These are phyloP conservation scores for Neospermospora avenae DNA, from an alignment of 2,329 filamentous ascomycete species.

Conservation along the genomic window DNA sequence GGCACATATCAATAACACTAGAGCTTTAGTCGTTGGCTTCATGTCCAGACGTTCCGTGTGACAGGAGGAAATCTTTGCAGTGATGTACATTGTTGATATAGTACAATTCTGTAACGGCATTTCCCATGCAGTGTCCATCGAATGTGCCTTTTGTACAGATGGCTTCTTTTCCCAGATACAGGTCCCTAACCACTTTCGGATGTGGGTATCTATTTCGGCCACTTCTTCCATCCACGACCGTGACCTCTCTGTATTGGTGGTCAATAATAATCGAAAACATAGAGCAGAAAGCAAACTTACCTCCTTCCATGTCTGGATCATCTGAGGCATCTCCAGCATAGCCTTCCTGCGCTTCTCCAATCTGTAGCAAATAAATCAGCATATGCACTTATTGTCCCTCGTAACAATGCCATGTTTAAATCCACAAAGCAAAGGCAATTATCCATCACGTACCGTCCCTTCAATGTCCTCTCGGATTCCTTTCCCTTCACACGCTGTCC, in stretches of 20 bases:
- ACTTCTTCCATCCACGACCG: constrained; percentile 72
- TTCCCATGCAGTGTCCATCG: constrained; percentile 19
- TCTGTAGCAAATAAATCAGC: constrained; percentile 41
- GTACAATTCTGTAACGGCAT: constrained; percentile 10
- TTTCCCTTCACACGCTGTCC: constrained; percentile 96
- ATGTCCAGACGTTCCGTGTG: neutral
- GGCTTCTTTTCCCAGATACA: neutral
- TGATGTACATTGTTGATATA: neutral
- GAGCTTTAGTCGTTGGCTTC: too few relatives aligned
- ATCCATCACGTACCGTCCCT: constrained; percentile 56
- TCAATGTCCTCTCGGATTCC: constrained; percentile 82
- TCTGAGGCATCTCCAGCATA: constrained; percentile 90
- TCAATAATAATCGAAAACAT: constrained; percentile 35
- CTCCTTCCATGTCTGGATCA: constrained; percentile 92
- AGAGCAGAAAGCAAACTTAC: constrained; percentile 46
- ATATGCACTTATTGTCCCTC: neutral
- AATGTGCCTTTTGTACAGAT: constrained; percentile 27
- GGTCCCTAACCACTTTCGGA: neutral
- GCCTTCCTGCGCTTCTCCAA: constrained; percentile 87
- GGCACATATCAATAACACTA: too few relatives aligned
- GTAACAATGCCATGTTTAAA: neutral
- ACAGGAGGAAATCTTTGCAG: neutral
- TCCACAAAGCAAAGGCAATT: neutral
- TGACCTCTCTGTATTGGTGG: constrained; percentile 55
- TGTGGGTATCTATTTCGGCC: constrained; percentile 49